These are phyloP conservation scores for Zoysia pacifica DNA, from an alignment of 176 grass and related monocot genomes.

Conservation along the genomic window DNA sequence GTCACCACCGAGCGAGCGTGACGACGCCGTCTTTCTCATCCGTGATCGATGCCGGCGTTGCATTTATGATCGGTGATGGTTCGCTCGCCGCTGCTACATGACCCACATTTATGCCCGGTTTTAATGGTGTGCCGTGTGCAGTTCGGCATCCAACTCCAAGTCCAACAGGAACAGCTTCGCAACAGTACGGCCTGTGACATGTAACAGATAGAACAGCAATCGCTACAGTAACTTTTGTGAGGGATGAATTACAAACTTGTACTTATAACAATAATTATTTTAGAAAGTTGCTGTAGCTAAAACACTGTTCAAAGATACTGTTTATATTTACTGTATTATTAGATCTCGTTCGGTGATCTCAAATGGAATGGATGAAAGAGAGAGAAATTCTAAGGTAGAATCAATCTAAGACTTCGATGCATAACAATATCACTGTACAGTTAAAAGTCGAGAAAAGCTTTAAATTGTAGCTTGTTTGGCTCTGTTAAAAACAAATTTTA, in stretches of 20 bases:
- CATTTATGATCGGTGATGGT: slow-evolving; percentile 24
- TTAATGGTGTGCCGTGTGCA: slow-evolving; percentile 49
- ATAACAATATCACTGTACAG: no score
- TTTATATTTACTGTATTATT: no score
- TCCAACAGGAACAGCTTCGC: neutral
- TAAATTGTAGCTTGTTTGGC: no score
- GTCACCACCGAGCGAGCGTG: neutral
- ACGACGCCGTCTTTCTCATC: neutral
- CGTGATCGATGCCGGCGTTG: slow-evolving; percentile 15
- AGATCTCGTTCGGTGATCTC: no score
- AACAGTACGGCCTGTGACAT: neutral
- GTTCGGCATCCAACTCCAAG: neutral
- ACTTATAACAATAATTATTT: neutral
- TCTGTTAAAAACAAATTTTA: no score
- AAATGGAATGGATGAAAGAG: no score
- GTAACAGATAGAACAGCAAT: neutral
- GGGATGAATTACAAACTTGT: neutral
- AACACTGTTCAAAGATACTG: no score
- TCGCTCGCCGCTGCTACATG: slow-evolving; percentile 15
- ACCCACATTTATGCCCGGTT: slow-evolving; percentile 27
- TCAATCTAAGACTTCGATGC: no score
- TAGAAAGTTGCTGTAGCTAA: no score
- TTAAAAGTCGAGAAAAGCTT: no score
- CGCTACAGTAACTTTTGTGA: no score
- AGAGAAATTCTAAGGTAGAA: no score